Conservation (phyloP, 257 asterid species). For the Apocynum venetum region DNA sequence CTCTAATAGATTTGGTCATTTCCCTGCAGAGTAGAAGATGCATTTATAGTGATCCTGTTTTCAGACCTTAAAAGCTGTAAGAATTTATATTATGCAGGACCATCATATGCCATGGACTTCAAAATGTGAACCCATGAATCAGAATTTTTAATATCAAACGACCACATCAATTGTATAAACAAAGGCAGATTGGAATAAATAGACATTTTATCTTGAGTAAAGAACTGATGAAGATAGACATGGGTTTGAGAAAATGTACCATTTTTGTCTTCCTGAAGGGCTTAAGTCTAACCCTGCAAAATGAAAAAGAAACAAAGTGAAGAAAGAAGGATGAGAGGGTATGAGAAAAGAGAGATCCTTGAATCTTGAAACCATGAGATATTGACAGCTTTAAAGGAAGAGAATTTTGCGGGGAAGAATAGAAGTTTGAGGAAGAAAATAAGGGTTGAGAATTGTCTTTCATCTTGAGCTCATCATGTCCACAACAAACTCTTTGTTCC, state of each 20-base stretch:
- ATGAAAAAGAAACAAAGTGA: not conserved
- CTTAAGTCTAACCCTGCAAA: not conserved
- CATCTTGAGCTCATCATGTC: slow-evolving; percentile 21
- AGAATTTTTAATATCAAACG: not conserved
- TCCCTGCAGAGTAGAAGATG: not conserved
- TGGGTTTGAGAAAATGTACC: slow-evolving; percentile 1
- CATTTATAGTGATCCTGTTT: not conserved
- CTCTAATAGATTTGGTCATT: not conserved
- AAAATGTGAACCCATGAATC: not conserved
- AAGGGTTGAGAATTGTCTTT: slow-evolving; percentile 14
- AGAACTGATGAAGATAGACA: not conserved
- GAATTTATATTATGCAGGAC: not conserved
- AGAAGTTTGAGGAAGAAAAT: slow-evolving; percentile 19
- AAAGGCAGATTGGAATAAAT: not conserved
- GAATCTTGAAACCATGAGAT: slow-evolving; percentile 14
- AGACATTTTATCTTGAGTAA: not conserved
- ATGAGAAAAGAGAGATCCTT: slow-evolving; percentile 9
- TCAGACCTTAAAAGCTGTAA: not conserved
- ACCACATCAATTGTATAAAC: not conserved
- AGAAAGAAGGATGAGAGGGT: not conserved
- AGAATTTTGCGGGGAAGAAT: slow-evolving; percentile 19
- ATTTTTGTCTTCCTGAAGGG: slow-evolving; percentile 3
- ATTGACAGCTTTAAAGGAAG: slow-evolving; percentile 13
- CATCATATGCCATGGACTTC: not conserved
- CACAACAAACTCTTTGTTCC: slow-evolving; percentile 28